Percentiles rank a stretch among this genome's conserved stretches.
Conservation (phyloP, 169 alveolate genomes). For the Perkinsus marinus region DNA sequence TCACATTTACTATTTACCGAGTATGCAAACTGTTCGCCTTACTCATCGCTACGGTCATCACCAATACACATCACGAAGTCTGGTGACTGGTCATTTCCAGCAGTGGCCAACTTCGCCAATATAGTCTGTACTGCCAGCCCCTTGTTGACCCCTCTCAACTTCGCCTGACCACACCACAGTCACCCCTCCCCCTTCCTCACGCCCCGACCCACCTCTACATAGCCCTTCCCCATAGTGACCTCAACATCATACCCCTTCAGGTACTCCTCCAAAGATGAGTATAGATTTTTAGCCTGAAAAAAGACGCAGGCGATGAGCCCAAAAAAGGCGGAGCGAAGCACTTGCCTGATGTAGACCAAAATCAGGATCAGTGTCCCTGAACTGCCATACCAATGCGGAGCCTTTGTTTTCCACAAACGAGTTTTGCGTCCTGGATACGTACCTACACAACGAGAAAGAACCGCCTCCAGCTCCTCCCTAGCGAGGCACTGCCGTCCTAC, state of each 20-base stretch:
- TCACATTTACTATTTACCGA: neutral
- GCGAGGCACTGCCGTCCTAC: neutral
- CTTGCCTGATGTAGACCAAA: conserved; percentile 9
- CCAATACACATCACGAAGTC: neutral
- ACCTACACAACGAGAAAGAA: neutral
- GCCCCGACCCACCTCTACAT: neutral
- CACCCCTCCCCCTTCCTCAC: neutral
- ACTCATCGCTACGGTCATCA: neutral
- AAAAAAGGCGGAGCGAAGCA: neutral
- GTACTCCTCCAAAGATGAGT: conserved; percentile 8
- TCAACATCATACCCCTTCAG: conserved; percentile 10
- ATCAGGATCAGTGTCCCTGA: conserved; percentile 14
- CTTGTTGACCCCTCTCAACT: neutral
- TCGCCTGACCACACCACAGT: neutral
- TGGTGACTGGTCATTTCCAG: neutral
- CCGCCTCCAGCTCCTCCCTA: neutral
- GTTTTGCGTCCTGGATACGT: conserved; percentile 20
- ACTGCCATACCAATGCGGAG: conserved; percentile 20
- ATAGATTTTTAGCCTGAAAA: conserved; percentile 14
- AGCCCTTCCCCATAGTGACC: neutral
- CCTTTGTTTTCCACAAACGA: conserved; percentile 24
- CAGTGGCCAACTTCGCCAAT: neutral
- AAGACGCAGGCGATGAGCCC: no score
- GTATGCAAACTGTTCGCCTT: neutral
- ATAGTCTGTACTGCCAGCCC: neutral